phyloP scores from a whole-genome alignment of 2,329 filamentous ascomycete species.

The Penicillium glabrum region DNA sequence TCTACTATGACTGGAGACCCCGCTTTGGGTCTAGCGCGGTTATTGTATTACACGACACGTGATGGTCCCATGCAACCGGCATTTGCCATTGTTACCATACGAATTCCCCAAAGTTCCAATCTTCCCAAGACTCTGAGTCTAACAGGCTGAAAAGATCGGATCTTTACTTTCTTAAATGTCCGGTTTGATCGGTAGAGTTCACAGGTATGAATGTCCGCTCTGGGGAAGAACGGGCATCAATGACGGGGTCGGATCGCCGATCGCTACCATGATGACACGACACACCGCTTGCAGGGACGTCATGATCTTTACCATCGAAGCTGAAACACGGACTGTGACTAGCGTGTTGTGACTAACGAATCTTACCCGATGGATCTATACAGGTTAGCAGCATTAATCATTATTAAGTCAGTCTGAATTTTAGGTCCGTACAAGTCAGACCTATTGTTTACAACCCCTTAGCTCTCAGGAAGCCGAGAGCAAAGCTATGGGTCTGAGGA shows the following conservation, averaged over 20 bases:
- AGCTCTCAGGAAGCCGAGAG: not conserved
- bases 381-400: not conserved
- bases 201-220: not conserved
- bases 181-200: not conserved
- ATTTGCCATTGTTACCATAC: not conserved
- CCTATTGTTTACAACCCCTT: not conserved
- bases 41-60: slow-evolving; percentile 24
- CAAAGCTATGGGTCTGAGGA: not conserved
- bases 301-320: slow-evolving; percentile 15
- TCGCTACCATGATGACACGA: slow-evolving; percentile 18
- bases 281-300: slow-evolving; percentile 25
- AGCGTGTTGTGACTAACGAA: slow-evolving; percentile 1
- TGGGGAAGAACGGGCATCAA: slow-evolving; percentile 4
- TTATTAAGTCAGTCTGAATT: not conserved
- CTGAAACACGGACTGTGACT: not conserved
- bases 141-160: not conserved
- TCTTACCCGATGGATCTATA: not conserved
- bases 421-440: not conserved
- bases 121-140: not conserved
- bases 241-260: slow-evolving; percentile 7
- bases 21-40: slow-evolving; percentile 21
- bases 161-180: not conserved
- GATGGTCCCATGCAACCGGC: slow-evolving; percentile 5
- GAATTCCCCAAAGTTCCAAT: not conserved
- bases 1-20: slow-evolving; percentile 1